Evolutionary conservation across 257 asterid genomes (phyloP).

Genomic region (Asclepias syriaca): DNA sequence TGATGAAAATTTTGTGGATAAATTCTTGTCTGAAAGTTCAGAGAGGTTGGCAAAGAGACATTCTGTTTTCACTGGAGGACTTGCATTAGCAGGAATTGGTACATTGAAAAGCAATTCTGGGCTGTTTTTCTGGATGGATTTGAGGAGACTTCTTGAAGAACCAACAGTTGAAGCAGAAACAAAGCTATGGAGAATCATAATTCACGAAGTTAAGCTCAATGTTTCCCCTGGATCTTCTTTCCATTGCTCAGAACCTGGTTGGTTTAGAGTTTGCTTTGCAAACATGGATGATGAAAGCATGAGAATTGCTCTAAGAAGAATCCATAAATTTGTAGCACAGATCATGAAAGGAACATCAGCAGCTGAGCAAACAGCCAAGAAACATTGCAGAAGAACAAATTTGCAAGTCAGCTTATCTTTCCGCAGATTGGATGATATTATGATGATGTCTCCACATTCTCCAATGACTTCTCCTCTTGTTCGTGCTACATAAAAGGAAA

Average conservation of each 20-base stretch:
- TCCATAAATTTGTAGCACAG: conserved; percentile 42
- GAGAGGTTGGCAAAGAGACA: conserved; percentile 47
- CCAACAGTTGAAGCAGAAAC: conserved; percentile 52
- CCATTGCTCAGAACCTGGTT: conserved; percentile 78
- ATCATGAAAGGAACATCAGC: conserved; percentile 10
- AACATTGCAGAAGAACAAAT: conserved; percentile 42
- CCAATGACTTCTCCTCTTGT: conserved; percentile 83
- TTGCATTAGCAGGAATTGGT: conserved; percentile 47
- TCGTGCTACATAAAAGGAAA: conserved; percentile 37
- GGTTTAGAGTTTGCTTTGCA: conserved; percentile 83
- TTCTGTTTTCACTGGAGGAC: conserved; percentile 30
- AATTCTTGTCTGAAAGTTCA: conserved; percentile 42
- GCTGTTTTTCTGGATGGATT: conserved; percentile 68
- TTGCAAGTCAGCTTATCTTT: conserved; percentile 73
- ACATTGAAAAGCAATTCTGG: conserved; percentile 59
- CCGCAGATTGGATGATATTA: conserved; percentile 49
- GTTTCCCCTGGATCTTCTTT: conserved; percentile 75
- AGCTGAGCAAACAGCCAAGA: conserved; percentile 25
- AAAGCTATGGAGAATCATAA: conserved; percentile 57
- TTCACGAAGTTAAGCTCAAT: conserved; percentile 64
- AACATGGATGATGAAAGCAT: conserved; percentile 69
- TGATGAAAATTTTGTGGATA: conserved; percentile 47
- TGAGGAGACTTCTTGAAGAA: conserved; percentile 41
- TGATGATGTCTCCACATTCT: conserved; percentile 62
- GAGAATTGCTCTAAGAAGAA: conserved; percentile 48